These are phyloP conservation scores for Chaetomium tenue DNA, from an alignment of 495 filamentous ascomycete species.

Conservation along the genomic window DNA sequence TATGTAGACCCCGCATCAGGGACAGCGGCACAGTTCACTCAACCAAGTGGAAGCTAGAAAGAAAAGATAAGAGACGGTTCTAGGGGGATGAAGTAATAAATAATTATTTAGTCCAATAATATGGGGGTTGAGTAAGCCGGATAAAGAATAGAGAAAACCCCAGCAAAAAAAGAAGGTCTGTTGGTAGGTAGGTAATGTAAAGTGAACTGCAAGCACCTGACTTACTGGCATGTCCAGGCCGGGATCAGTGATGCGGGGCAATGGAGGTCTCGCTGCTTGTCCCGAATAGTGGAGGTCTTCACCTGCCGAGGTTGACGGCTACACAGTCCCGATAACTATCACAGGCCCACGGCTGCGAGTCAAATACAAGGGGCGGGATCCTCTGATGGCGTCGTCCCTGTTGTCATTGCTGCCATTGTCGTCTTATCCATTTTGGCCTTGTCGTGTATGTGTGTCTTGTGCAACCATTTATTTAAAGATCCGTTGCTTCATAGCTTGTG, in stretches of 20 bases:
- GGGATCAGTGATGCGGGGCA: conserved; percentile 12
- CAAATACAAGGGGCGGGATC: conserved; percentile 5
- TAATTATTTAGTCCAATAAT: too few species aligned
- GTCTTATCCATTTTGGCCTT: background rate
- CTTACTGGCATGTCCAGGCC: background rate
- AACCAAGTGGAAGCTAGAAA: too few species aligned
- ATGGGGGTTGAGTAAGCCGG: too few species aligned
- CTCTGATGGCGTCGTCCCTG: conserved; percentile 11
- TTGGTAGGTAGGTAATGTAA: too few species aligned
- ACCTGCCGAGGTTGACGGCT: conserved; percentile 27
- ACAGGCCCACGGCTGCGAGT: conserved; percentile 18
- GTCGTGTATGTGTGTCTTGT: conserved; percentile 1
- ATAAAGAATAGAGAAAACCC: too few species aligned
- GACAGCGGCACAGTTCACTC: too few species aligned
- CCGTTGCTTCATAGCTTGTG: background rate
- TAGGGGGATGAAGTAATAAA: too few species aligned
- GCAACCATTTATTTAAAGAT: background rate
- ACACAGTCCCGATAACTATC: conserved; percentile 20
- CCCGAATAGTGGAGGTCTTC: conserved; percentile 17
- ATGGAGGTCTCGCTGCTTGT: conserved; percentile 16
- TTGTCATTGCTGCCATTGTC: conserved; percentile 4
- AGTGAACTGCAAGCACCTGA: too few species aligned
- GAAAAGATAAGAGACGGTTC: too few species aligned
- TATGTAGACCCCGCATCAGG: too few species aligned
- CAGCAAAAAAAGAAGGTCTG: too few species aligned